phyloP scores from a whole-genome alignment of 1,139 yeast species.

The Zygoascus meyerae region DNA sequence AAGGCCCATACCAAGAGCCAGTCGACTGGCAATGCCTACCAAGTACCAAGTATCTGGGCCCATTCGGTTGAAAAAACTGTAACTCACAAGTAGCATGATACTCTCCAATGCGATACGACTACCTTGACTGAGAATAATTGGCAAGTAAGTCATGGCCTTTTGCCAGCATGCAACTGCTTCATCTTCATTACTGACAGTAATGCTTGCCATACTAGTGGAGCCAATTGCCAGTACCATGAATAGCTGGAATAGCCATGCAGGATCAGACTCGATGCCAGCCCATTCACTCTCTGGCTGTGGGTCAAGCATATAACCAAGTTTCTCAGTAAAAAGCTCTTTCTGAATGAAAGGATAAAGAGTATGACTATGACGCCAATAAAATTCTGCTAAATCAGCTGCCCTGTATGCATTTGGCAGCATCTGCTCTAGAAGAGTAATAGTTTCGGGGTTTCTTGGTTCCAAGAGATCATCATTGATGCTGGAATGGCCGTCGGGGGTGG shows the following conservation, averaged over 20 bases:
- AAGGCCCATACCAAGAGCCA: conserved; percentile 59
- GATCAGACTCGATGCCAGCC: conserved; percentile 13
- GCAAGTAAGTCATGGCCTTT: conserved; percentile 18
- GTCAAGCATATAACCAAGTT: conserved; percentile 12
- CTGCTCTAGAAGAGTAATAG: not conserved
- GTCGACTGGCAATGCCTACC: conserved; percentile 53
- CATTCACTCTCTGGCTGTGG: conserved; percentile 8
- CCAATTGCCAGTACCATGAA: conserved; percentile 25
- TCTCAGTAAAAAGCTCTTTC: conserved; percentile 14
- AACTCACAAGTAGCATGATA: conserved; percentile 21
- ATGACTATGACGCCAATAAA: conserved; percentile 24
- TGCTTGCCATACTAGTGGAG: conserved; percentile 23
- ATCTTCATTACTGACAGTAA: conserved; percentile 19
- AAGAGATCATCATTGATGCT: not conserved
- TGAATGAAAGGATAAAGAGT: conserved; percentile 21
- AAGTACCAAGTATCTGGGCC: conserved; percentile 28
- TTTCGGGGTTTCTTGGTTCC: not conserved
- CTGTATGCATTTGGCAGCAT: conserved; percentile 17
- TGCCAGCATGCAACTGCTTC: conserved; percentile 20
- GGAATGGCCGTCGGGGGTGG: not conserved
- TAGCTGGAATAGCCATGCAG: conserved; percentile 19
- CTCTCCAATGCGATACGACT: conserved; percentile 17
- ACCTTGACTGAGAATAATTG: conserved; percentile 16
- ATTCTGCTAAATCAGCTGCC: conserved; percentile 18
- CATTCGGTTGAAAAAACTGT: conserved; percentile 24